phyloP scores from a whole-genome alignment of 805 yeast species.

The Nakazawaea peltata region DNA sequence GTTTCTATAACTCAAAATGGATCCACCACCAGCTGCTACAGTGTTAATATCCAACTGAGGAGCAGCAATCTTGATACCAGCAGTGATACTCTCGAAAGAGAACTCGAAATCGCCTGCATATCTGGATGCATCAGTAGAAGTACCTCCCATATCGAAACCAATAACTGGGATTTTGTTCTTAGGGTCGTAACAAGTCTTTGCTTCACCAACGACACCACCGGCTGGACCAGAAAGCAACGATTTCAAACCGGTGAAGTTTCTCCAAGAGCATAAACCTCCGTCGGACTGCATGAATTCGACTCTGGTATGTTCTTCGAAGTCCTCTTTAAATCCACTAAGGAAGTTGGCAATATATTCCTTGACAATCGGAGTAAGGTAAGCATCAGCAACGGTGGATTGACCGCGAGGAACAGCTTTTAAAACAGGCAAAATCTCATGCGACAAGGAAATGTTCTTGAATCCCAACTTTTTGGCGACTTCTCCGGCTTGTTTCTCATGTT shows the following conservation, averaged over 20 bases:
- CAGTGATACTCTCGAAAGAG: conserved; percentile 17
- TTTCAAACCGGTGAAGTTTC: conserved; percentile 41
- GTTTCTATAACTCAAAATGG: conserved; percentile 11
- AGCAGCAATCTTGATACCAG: conserved; percentile 21
- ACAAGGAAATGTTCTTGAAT: conserved; percentile 17
- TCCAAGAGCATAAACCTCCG: conserved; percentile 47
- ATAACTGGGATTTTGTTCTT: conserved; percentile 17
- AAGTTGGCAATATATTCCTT: conserved; percentile 25
- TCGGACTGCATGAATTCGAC: conserved; percentile 51
- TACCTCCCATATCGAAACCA: conserved; percentile 31
- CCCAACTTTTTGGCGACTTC: conserved; percentile 21
- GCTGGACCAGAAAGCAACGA: conserved; percentile 53
- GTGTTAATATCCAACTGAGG: conserved; percentile 19
- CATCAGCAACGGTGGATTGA: conserved; percentile 28
- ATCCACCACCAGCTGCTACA: conserved; percentile 16
- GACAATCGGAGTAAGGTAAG: conserved; percentile 28
- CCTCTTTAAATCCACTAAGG: conserved; percentile 20
- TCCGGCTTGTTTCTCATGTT: conserved; percentile 23
- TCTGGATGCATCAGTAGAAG: conserved; percentile 45
- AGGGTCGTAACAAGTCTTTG: conserved; percentile 39
- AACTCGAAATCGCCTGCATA: conserved; percentile 27
- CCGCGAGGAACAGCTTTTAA: conserved; percentile 26
- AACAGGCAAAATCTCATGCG: conserved; percentile 24
- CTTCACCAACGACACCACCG: conserved; percentile 52
- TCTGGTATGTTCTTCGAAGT: conserved; percentile 17